Evolutionary conservation across 2,329 filamentous ascomycete genomes (phyloP).

Genomic region (Aspergillus jensenii): DNA sequence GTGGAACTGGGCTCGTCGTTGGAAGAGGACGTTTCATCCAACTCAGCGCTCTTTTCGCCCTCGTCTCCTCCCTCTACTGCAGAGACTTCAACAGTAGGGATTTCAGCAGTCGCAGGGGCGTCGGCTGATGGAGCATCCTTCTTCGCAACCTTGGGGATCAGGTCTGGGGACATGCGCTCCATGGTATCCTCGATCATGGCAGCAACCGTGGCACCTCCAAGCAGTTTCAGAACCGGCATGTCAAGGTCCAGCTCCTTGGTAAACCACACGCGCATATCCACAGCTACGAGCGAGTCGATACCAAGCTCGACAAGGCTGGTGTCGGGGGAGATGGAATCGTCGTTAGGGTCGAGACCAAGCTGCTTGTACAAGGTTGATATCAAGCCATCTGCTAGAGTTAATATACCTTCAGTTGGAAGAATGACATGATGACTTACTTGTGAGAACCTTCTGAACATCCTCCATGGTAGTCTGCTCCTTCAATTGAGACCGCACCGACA

Average conservation of each 20-base stretch:
- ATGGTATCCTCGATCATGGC: neutral
- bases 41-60: neutral
- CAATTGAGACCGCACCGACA: neutral
- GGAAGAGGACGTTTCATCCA: too few relatives aligned
- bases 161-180: neutral
- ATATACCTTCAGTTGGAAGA: neutral
- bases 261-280: constrained; percentile 50
- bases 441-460: neutral
- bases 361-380: neutral
- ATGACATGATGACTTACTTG: neutral
- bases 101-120: neutral
- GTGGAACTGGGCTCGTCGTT: neutral
- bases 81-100: neutral
- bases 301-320: constrained; percentile 30
- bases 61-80: neutral
- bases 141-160: neutral
- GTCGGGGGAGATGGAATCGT: neutral
- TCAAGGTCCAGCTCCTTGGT: constrained; percentile 46
- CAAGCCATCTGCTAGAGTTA: neutral
- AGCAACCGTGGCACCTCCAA: constrained; percentile 16
- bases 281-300: constrained; percentile 40
- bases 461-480: neutral
- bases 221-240: constrained; percentile 49
- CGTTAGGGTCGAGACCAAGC: neutral
- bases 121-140: neutral